Evolutionary conservation across 208 protist species (phyloP), one percentile per base, ranked within the genome.

Genomic region (Trypanosoma boissoni): DNA sequence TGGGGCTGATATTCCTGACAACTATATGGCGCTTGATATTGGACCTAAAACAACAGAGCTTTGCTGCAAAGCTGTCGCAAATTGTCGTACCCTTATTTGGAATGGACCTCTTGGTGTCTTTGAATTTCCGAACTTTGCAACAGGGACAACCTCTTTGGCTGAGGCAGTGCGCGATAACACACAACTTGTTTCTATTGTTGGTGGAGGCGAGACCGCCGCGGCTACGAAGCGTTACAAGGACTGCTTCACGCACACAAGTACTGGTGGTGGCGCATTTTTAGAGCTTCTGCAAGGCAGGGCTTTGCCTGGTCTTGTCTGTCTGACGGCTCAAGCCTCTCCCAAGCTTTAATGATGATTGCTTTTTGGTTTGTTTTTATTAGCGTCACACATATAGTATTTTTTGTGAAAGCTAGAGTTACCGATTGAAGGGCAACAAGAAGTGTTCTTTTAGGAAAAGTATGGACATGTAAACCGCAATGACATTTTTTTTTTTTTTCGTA

Each of bases 251-350:
- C 98, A 99, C 76, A 92, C 99, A n/a, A 97, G 83, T 53, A 99
- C 99, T 57, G 99, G 99, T 65, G 99, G 99, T 69, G 99, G 99
- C 63, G 99, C 99, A n/a, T 98, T 97, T 28, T 86, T 99, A 26
- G 98, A 99, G 86, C 92, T 99, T 26, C 88, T 99, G 8, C 98
- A 99, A 77, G 99, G 98, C 23, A 80, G 87, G 53, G 83, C 92
- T 14, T 71, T 99, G 10, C 97, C 96, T n/a, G 97, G 96, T 26
- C 77, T 99, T 41, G 74, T 90, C 46, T 93, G 90, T 64, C 78
- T 98, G 51, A 94, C 88, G 7, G 83, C 88, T 5, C 78, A 77
- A 24, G 84, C 84, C 16, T 24, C 71, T 4, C 87, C 87, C 6
- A 94, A 89, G 61, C 49, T 94, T 36, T 94, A 84, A 48, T 31